These are phyloP conservation scores for Endocarpon pusillum DNA, from an alignment of 495 filamentous ascomycete species.

Conservation along the genomic window DNA sequence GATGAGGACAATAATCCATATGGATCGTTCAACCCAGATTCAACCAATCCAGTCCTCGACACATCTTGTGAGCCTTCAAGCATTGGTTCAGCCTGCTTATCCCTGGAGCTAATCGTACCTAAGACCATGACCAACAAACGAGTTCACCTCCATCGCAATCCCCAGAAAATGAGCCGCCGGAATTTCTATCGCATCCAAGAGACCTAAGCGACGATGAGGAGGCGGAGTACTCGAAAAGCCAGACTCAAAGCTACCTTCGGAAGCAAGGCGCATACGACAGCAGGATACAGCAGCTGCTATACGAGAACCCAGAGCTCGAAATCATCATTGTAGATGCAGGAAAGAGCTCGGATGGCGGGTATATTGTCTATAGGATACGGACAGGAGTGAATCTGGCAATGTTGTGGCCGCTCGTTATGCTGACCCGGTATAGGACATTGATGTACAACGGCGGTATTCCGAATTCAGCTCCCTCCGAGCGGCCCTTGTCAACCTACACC, in stretches of 20 bases:
- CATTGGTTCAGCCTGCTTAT: conserved; percentile 6
- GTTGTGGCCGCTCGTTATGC: no score
- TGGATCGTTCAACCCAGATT: conserved; percentile 75
- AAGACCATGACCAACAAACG: conserved; percentile 19
- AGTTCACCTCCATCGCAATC: conserved; percentile 31
- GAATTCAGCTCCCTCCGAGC: conserved; percentile 89
- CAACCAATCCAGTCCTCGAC: conserved; percentile 50
- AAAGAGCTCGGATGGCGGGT: conserved; percentile 79
- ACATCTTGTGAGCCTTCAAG: conserved; percentile 31
- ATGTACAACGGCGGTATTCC: conserved; percentile 88
- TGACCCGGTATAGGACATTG: conserved; percentile 72
- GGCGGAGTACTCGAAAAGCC: conserved; percentile 33
- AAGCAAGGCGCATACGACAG: conserved; percentile 85
- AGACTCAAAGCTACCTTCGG: conserved; percentile 27
- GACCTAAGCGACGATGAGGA: conserved; percentile 46
- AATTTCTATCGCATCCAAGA: conserved; percentile 35
- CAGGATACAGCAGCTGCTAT: conserved; percentile 87
- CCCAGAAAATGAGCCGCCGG: conserved; percentile 35
- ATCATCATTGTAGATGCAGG: conserved; percentile 87
- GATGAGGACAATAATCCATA: conserved; percentile 93
- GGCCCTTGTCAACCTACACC: conserved; percentile 77
- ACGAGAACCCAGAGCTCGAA: conserved; percentile 77
- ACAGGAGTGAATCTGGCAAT: conserved; percentile 58
- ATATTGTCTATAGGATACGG: conserved; percentile 90
- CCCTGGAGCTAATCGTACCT: conserved; percentile 2